A percentile compares a stretch with the other conserved stretches of the same genome.
Conservation (phyloP, 139 green algal species). For the Volvox africanus region DNA sequence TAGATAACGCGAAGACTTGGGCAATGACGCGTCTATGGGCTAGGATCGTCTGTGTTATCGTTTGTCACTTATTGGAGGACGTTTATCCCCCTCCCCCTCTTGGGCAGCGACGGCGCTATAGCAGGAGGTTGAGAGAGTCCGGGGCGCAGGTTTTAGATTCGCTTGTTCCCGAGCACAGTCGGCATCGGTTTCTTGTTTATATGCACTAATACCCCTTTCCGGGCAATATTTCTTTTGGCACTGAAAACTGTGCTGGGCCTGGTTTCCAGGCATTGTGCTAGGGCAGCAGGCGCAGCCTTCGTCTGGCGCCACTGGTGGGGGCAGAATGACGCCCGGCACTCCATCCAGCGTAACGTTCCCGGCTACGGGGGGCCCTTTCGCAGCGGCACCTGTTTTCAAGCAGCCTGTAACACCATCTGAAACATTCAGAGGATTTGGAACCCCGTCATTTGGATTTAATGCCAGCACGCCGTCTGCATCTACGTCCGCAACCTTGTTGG, state of each 20-base stretch:
- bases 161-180: too few species aligned
- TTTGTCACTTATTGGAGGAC: too few species aligned
- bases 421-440: conserved; percentile 1
- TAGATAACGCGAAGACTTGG: too few species aligned
- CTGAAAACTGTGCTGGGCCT: background rate
- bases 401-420: background rate
- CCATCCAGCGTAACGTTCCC: conserved; percentile 2
- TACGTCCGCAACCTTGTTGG: background rate
- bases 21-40: too few species aligned
- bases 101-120: too few species aligned
- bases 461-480: background rate
- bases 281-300: background rate
- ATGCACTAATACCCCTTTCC: too few species aligned
- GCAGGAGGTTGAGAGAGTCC: too few species aligned
- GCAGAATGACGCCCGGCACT: background rate
- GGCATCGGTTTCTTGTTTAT: too few species aligned
- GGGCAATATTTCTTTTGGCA: background rate
- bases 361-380: background rate
- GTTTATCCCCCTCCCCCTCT: too few species aligned
- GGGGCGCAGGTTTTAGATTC: too few species aligned
- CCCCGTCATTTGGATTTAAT: background rate
- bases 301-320: too few species aligned
- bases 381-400: background rate
- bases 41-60: too few species aligned
- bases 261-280: background rate